Conservation (phyloP, 176 grass and related monocot genomes). For the Phoenix roebelenii region DNA sequence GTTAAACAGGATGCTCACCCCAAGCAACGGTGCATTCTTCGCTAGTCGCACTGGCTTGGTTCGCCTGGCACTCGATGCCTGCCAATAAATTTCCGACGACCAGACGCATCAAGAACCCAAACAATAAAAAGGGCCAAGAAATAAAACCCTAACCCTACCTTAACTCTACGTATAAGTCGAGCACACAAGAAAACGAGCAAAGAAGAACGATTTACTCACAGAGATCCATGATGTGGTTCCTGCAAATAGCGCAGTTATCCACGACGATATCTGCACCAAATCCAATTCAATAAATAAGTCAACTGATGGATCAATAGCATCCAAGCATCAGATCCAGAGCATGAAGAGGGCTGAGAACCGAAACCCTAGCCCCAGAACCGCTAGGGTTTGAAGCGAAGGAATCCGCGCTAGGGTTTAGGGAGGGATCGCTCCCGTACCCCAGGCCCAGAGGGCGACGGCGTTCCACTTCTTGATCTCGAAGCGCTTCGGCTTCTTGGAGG, state of each 20-base stretch:
- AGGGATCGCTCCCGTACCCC: neutral
- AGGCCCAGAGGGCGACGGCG: slow-evolving; percentile 5
- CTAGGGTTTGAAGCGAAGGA: too few species aligned
- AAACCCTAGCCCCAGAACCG: slow-evolving; percentile 5
- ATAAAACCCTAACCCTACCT: slow-evolving; percentile 14
- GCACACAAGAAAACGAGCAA: neutral
- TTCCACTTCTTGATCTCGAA: slow-evolving; percentile 7
- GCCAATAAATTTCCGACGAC: neutral
- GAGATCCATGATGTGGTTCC: slow-evolving; percentile 99
- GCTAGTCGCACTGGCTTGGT: slow-evolving; percentile 94
- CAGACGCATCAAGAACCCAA: slow-evolving; percentile 6
- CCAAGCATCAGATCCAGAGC: neutral
- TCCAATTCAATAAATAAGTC: neutral
- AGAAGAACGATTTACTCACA: slow-evolving; percentile 42
- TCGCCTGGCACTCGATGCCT: slow-evolving; percentile 99
- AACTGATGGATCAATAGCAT: neutral
- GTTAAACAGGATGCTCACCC: slow-evolving; percentile 35
- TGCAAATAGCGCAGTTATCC: slow-evolving; percentile 98
- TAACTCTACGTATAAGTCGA: neutral
- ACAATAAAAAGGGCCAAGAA: too few species aligned
- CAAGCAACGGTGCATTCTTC: slow-evolving; percentile 98
- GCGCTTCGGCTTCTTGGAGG: slow-evolving; percentile 3
- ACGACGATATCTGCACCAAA: slow-evolving; percentile 74
- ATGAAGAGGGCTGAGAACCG: neutral
- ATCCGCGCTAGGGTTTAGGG: neutral